A percentile compares a stretch with the other conserved stretches of the same genome.
These are phyloP conservation scores for Lathyrus sativus DNA, from an alignment of 306 rosid genomes.

Conservation along the genomic window DNA sequence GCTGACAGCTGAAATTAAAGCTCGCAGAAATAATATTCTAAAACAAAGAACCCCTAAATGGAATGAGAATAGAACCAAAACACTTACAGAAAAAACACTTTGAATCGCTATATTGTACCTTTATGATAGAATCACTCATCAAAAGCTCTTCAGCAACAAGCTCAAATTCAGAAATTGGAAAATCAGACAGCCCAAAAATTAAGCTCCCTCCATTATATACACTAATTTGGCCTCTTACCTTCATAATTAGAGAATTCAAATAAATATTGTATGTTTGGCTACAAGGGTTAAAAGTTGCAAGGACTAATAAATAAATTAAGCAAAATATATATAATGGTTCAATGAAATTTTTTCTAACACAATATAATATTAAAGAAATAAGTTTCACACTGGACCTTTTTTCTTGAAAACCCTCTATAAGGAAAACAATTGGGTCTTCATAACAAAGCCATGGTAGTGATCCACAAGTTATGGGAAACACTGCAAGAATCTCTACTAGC, in stretches of 20 bases:
- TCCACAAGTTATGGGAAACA: constrained; percentile 27
- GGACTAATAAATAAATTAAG: constrained; percentile 25
- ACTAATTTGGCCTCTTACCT: constrained; percentile 98
- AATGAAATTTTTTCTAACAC: constrained; percentile 31
- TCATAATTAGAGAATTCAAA: constrained; percentile 47
- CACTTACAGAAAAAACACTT: constrained; percentile 26
- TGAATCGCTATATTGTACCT: constrained; percentile 52
- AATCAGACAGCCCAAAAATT: constrained; percentile 85
- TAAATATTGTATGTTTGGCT: constrained; percentile 30
- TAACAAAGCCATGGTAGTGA: background rate
- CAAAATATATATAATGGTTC: constrained; percentile 13
- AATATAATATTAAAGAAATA: constrained; percentile 18
- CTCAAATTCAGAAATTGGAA: constrained; percentile 95
- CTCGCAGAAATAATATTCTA: constrained; percentile 19
- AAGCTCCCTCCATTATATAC: constrained; percentile 88
- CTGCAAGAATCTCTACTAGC: constrained; percentile 10
- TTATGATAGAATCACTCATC: constrained; percentile 91
- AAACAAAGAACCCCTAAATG: constrained; percentile 34
- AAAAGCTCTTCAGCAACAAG: constrained; percentile 98
- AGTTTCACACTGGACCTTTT: constrained; percentile 13
- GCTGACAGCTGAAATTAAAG: constrained; percentile 18
- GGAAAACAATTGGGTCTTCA: constrained; percentile 18
- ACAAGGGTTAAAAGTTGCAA: constrained; percentile 24
- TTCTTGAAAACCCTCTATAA: constrained; percentile 6
- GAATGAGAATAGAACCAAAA: constrained; percentile 20